phyloP scores from a whole-genome alignment of 2,329 filamentous ascomycete genomes.

The Colletotrichum noveboracense region DNA sequence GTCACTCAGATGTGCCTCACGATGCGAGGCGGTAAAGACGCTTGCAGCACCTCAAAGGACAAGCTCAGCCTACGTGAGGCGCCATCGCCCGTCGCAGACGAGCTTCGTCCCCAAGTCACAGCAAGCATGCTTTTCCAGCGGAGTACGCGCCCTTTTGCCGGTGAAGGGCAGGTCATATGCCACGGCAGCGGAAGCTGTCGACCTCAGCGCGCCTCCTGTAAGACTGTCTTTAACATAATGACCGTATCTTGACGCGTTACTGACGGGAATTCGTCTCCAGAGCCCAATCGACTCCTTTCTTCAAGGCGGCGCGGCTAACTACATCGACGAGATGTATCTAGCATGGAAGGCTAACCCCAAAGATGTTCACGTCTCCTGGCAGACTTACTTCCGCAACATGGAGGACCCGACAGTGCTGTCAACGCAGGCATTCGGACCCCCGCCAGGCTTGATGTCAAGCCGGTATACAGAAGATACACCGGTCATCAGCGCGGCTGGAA shows the following conservation, averaged over 20 bases:
- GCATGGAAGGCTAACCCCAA: conserved; percentile 92
- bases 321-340: conserved; percentile 99
- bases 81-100: background rate
- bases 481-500: conserved; percentile 66
- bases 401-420: conserved; percentile 96
- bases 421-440: conserved; percentile 94
- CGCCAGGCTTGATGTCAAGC: conserved; percentile 86
- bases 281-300: conserved; percentile 80
- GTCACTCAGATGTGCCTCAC: background rate
- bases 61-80: background rate
- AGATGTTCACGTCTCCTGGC: conserved; percentile 97
- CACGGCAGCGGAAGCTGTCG: background rate
- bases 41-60: background rate
- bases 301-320: conserved; percentile 94
- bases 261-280: background rate
- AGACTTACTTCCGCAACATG: conserved; percentile 99
- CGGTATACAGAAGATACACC: conserved; percentile 76
- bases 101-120: background rate
- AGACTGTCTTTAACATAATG: rapidly evolving
- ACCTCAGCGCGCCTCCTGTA: background rate
- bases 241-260: background rate
- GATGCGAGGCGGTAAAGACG: background rate
- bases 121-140: background rate
- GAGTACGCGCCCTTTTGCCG: background rate
- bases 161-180: background rate